Evolutionary conservation across 305 asterid species (phyloP), one percentile per base, ranked within the genome.

Genomic region (Stenogyne calaminthoides): DNA sequence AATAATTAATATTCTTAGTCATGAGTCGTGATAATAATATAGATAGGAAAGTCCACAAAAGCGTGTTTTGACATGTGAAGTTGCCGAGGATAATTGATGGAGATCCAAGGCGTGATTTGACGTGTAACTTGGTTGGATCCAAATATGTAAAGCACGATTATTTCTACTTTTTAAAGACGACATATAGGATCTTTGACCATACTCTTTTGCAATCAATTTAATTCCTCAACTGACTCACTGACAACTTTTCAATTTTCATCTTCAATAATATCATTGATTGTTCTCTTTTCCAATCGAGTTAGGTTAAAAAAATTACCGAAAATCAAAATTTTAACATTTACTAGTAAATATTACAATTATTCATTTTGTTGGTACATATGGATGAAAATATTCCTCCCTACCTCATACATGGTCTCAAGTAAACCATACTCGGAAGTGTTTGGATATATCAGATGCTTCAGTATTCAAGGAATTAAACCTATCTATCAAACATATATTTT

Each of bases 1-100:
- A 0, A 20, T 20, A n/a, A 4, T 9, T 56, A 11, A 9, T 9
- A 19, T 9, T 39, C 2, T 1, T 39, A 40, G 14, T 40, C 12
- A 40, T 40, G 14, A 40, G 46, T 40, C 4, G 46, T 40, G 14
- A 9, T 40, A 9, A 32, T 7, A 36, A 6, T 36, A 36, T 36
- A 36, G 42, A 36, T 6, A 36, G 63, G 8, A 66, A 55, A 63
- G 76, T 70, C 70, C 67, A 75, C 58, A 27, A 71, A 75, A 16
- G 32, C 69, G 36, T 67, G 80, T n/a, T 58, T 47, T 44, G 69
- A 62, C 78, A 72, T 55, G 80, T 76, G 80, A 71, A 4, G 58
- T 76, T 68, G 39, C 29, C 61, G 66, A 52, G 37, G 22, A 47
- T 36, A 36, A 36, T 36, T 36, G 46, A 40, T 40, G 47, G 47